Evolutionary conservation across 331 rosid species (phyloP).

Genomic region (Malus hybrid): DNA sequence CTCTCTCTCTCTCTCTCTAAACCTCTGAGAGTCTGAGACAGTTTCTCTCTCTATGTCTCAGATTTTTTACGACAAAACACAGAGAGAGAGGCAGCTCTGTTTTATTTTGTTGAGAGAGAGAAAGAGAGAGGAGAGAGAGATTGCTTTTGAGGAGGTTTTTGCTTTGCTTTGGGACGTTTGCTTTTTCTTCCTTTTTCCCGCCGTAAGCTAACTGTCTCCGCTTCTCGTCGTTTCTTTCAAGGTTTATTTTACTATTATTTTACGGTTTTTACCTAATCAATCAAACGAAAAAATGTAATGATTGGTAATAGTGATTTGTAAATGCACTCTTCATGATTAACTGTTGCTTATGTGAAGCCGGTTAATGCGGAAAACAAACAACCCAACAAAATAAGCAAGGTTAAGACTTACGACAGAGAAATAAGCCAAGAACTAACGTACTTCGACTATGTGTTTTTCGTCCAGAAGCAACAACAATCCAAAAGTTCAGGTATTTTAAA

Average conservation of each 20-base stretch:
- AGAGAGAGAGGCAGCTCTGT: conserved; percentile 11
- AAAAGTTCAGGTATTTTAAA: too few relatives aligned
- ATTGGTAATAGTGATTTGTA: too few relatives aligned
- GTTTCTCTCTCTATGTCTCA: neutral
- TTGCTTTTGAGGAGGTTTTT: conserved; percentile 34
- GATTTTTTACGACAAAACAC: neutral
- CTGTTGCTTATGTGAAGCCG: too few relatives aligned
- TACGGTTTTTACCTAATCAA: too few relatives aligned
- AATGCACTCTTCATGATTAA: too few relatives aligned
- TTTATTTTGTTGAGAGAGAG: conserved; percentile 9
- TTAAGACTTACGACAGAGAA: too few relatives aligned
- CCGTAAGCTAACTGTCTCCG: conserved; percentile 33
- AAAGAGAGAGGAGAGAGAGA: conserved; percentile 5
- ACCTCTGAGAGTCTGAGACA: neutral
- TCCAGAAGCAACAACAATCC: too few relatives aligned
- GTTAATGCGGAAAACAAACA: too few relatives aligned
- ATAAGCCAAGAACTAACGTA: too few relatives aligned
- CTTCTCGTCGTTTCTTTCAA: conserved; percentile 26
- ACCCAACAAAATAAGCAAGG: too few relatives aligned
- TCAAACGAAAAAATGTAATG: too few relatives aligned
- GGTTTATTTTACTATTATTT: neutral
- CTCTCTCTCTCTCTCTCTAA: neutral
- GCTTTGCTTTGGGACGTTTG: conserved; percentile 20
- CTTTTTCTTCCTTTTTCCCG: conserved; percentile 55
- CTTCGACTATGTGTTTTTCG: too few relatives aligned